Percentiles rank a stretch among this genome's conserved stretches.
phyloP scores from a whole-genome alignment of 805 yeast species.

The Hanseniaspora vineae region DNA sequence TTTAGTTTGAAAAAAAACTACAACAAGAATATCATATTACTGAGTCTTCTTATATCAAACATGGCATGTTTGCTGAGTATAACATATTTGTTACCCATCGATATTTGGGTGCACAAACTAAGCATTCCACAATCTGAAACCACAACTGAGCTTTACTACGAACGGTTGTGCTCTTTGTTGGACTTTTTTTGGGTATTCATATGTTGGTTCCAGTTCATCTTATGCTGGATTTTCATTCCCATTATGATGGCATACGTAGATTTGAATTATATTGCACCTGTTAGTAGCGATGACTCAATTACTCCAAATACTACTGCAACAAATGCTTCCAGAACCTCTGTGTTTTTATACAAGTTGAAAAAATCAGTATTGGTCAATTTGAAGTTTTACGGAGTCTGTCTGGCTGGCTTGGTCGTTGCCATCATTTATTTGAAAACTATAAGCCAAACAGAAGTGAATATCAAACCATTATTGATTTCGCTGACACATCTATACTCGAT shows the following conservation, averaged over 20 bases:
- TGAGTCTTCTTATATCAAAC: slow-evolving; percentile 13
- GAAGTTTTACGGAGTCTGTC: slow-evolving; percentile 18
- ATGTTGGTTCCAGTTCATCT: slow-evolving; percentile 19
- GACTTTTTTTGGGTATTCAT: slow-evolving; percentile 15
- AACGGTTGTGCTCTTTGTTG: slow-evolving; percentile 4
- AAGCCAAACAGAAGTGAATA: slow-evolving; percentile 10
- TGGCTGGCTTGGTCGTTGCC: slow-evolving; percentile 14
- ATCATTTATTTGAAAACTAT: slow-evolving; percentile 14
- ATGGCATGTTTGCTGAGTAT: slow-evolving; percentile 18
- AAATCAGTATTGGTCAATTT: slow-evolving; percentile 16
- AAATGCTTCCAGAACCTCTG: slow-evolving; percentile 4
- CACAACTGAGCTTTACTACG: background rate
- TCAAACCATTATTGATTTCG: slow-evolving; percentile 21
- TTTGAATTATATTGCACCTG: slow-evolving; percentile 15
- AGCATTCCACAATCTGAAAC: background rate
- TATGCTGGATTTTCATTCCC: slow-evolving; percentile 23
- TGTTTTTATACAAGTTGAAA: slow-evolving; percentile 9
- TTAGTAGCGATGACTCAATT: background rate
- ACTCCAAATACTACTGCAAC: background rate
- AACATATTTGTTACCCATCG: slow-evolving; percentile 19
- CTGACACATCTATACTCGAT: slow-evolving; percentile 21
- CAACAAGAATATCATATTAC: slow-evolving; percentile 13
- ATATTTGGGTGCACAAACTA: slow-evolving; percentile 7
- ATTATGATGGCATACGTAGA: slow-evolving; percentile 19
- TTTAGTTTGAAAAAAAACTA: slow-evolving; percentile 19